Base-by-base conservation (phyloP, 176 grass and related monocot species). In the Avena insularis region DNA sequence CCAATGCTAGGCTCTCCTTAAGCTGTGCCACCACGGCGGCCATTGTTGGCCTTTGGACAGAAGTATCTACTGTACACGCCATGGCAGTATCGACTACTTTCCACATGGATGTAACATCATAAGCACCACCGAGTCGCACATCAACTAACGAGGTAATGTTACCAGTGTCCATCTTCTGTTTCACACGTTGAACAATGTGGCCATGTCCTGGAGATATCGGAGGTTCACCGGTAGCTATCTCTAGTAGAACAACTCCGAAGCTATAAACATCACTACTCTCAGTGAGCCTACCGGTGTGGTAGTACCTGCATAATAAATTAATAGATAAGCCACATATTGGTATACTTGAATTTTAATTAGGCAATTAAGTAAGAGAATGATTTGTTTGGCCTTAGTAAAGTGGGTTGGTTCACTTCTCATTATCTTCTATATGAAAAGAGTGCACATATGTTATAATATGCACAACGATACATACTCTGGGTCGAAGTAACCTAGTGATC, bases 401-500 rank as follows among this genome's bases (percentile, higher is more conserved):
- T 55, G 14, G 13, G 3, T 14, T 55, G 53, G 53, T 55, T 55
- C 15, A 55, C 53, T 55, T 55, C 4, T 55, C 45, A 47, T 9
- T 9, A 47, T 9, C 45, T 8, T 9, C 45, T 47, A 47, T 54
- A 54, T 54, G 51, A 15, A 16, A 55, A 17, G 53, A 16, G 53
- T 55, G 14, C 53, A 55, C 13, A 55, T 16, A 55, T 4, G 53
- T 55, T 55, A 55, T 55, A 55, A 55, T 55, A 17, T 5, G 77
- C 13, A 21, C n/a, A 40, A 4, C 12, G 21, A 80, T 12, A 46
- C 62, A 17, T 91, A 85, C 90, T 88, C 90, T 12, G 90, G 86
- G 76, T 91, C 90, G 14, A 91, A 48, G 77, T 92, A 92, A 36
- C 86, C 86, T 2, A 60, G 36, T 43, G 90, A 64, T 12, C 90